Conservation (phyloP, 176 grass and related monocot genomes). For the Oryza australiensis region DNA sequence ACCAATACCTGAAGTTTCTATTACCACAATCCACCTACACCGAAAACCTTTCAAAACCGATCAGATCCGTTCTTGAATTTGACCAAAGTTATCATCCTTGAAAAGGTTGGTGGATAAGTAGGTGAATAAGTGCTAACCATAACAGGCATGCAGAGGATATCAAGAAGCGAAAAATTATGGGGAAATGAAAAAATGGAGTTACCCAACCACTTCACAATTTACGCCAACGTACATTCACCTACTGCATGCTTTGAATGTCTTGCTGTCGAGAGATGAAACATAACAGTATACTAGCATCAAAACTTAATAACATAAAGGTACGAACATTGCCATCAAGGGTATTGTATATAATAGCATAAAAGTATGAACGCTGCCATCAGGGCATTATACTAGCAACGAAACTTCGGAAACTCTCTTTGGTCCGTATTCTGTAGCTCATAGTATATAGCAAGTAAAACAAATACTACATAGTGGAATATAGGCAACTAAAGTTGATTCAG, state of each 20-base stretch:
- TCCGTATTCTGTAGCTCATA: background rate
- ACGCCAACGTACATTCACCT: background rate
- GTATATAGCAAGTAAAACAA: background rate
- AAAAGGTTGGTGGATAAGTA: constrained; percentile 28
- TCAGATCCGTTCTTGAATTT: background rate
- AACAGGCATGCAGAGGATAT: background rate
- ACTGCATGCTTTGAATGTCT: constrained; percentile 7
- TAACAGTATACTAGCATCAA: background rate
- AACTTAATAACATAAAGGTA: background rate
- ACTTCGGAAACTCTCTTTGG: background rate
- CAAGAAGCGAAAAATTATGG: background rate
- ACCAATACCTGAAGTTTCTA: constrained; percentile 25
- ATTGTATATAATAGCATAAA: too few relatives aligned
- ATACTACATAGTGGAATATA: background rate
- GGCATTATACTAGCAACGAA: background rate
- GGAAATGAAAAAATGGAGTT: background rate
- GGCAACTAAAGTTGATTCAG: background rate
- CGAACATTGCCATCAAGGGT: background rate
- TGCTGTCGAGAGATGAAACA: background rate
- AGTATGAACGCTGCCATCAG: background rate
- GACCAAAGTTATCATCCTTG: constrained; percentile 2
- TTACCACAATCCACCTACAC: constrained; percentile 9
- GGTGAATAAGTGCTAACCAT: background rate
- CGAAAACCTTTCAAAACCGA: background rate
- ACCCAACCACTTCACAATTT: constrained; percentile 18